Base-by-base conservation (phyloP, 768 basidiomycete species). In the Sporobolomyces phaffii region DNA sequence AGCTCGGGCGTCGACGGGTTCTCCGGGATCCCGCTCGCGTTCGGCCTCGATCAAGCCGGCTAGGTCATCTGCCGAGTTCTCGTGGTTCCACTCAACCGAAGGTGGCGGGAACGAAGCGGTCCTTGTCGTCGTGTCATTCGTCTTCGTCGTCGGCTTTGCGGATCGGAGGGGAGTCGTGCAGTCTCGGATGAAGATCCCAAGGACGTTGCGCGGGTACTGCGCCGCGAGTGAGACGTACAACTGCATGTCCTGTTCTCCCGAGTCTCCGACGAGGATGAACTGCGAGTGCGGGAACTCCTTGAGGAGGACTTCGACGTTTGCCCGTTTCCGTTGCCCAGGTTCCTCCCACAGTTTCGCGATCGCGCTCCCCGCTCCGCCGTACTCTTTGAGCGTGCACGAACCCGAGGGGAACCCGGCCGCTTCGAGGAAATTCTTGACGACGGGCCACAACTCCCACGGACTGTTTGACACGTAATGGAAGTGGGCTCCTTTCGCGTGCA, bases 401-500 rank as follows among this genome's bases (percentile, higher is more conserved):
- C 87, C 88, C 51, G 78, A 80, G 1, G 90, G 90, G 6, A 91
- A 81, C 14, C 82, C 82, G 0, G 88, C 84, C 11, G 87, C 77
- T 14, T 80, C 76, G 67, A 97, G 81, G 77, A 92, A 96, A 43
- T 87, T 84, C 65, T 81, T 84, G 31, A 96, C 77, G 13, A 91
- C 82, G 0, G 90, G 88, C 20, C 91, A 82, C 10, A 93, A 80
- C 74, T 91, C 90, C 64, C 68, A 60, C 0, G 93, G 93, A 0
- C 87, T 86, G 75, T 97, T 97, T 20, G 90, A 91, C 56, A 93
- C 90, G 76, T 91, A 94, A 74, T 92, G 90, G 76, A 91, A 93
- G 59, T 85, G 77, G 13, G 86, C 87, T 1, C 91, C 91, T 24
- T 79, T 49, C 8, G 68, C 56, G 3, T 57, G 57, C 61, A 78